These are phyloP conservation scores for Aspergillus baeticus DNA, from an alignment of 495 filamentous ascomycete genomes.

Conservation along the genomic window DNA sequence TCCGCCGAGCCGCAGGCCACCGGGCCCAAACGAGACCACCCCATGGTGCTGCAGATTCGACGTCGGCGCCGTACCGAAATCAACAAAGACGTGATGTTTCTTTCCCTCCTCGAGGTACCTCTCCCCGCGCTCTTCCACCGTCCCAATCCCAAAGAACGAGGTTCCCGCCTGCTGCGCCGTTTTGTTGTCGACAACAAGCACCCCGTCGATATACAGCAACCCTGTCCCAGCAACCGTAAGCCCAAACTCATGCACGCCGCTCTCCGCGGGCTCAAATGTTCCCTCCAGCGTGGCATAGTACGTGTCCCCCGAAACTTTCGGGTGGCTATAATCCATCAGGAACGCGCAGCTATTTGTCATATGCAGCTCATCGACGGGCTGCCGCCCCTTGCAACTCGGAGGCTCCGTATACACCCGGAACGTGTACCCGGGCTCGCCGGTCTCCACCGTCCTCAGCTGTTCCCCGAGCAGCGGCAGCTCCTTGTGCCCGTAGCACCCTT, in stretches of 20 bases:
- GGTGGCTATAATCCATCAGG: constrained; percentile 60
- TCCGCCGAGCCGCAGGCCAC: too few relatives aligned
- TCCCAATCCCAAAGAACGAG: constrained; percentile 56
- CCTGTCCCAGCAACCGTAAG: constrained; percentile 71
- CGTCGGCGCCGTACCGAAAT: too few relatives aligned
- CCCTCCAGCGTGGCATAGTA: constrained; percentile 61
- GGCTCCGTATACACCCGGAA: too few relatives aligned
- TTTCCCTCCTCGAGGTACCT: constrained; percentile 52
- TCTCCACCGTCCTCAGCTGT: constrained; percentile 35
- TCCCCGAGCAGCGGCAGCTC: constrained; percentile 52
- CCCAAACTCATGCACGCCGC: constrained; percentile 67
- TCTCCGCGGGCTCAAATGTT: constrained; percentile 50
- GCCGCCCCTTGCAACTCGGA: constrained; percentile 27
- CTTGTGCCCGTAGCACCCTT: constrained; percentile 60
- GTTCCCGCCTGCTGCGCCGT: constrained; percentile 53
- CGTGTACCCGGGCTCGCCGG: constrained; percentile 11
- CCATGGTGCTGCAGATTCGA: too few relatives aligned
- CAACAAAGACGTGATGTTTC: constrained; percentile 45
- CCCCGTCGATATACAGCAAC: constrained; percentile 62
- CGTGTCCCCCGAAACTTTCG: constrained; percentile 37
- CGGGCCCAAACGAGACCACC: too few relatives aligned
- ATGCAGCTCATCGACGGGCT: constrained; percentile 46
- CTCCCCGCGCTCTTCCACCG: constrained; percentile 53
- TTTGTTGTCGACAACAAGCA: constrained; percentile 64
- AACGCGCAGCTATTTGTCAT: constrained; percentile 50